Evolutionary conservation across 805 yeast genomes (phyloP), one percentile per base, ranked within the genome.

Genomic region (Myxozyma mucilagina): DNA sequence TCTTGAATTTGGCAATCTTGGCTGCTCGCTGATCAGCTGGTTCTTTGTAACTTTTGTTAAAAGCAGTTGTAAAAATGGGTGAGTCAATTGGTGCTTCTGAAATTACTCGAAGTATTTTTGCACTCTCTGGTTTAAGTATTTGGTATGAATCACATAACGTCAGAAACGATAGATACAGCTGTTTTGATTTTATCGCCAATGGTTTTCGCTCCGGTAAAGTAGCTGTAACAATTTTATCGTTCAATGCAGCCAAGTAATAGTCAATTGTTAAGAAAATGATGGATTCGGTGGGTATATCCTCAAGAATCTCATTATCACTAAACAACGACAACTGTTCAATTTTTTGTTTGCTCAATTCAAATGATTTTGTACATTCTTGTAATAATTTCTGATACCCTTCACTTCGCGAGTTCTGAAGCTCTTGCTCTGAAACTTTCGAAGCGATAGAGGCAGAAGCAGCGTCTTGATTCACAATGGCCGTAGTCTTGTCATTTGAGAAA

Each of bases 281-380:
- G 47, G 88, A 84, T 4, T 75, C 71, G 0, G 96, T 87, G 43
- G 81, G 77, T 10, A 91, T 69, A 67, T 91, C 97, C 0, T 84
- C 88, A 1, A 88, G 60, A 0, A 79, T 69, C 71, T 91, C 97
- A 71, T 90, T 90, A 11, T 75, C 74, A 67, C 93, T 87, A 74
- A 89, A 90, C 29, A 90, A 71, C 1, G 84, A 78, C 16, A 85
- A 73, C n/a, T 75, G 74, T 11, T 78, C 74, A 0, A 47, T 24
- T 38, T 63, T 63, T 10, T 7, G 20, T 31, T 53, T 39, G 9
- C 55, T 35, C 3, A 32, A 16, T 18, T 62, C 49, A 14, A 63
- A 61, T 8, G 60, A 24, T 9, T 39, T 20, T n/a, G 56, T 60
- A 6, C 62, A 54, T 14, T 38, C 45, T 16, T 35, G 36, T 3